phyloP scores from a whole-genome alignment of 768 basidiomycete genomes.

The Boletus huronensis region DNA sequence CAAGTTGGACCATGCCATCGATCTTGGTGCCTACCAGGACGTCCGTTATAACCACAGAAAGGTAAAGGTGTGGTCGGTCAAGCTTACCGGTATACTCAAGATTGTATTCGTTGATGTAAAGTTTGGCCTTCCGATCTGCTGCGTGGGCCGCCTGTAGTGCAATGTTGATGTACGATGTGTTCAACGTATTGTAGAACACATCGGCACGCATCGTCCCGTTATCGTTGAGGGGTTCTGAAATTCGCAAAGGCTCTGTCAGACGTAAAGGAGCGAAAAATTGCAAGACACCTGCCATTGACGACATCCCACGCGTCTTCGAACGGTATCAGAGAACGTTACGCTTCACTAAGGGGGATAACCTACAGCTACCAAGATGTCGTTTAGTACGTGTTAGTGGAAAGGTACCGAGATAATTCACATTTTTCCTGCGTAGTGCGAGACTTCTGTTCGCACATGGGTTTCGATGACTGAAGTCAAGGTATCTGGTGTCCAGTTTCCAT shows the following conservation, averaged over 20 bases:
- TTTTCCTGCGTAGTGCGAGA: slow-evolving; percentile 13
- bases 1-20: slow-evolving; percentile 52
- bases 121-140: slow-evolving; percentile 32
- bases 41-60: neutral
- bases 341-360: neutral
- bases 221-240: slow-evolving; percentile 39
- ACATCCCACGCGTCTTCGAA: slow-evolving; percentile 22
- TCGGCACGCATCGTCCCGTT: slow-evolving; percentile 52
- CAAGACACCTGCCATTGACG: slow-evolving; percentile 13
- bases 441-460: slow-evolving; percentile 18
- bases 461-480: slow-evolving; percentile 14
- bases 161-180: slow-evolving; percentile 45
- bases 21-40: slow-evolving; percentile 23
- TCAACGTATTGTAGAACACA: slow-evolving; percentile 52
- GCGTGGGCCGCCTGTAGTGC: slow-evolving; percentile 40
- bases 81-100: slow-evolving; percentile 25
- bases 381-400: neutral
- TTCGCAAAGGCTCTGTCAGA: neutral
- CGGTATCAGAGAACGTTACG: neutral
- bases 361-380: slow-evolving; percentile 5
- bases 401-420: slow-evolving; percentile 1
- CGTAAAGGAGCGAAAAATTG: neutral
- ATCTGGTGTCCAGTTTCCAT: slow-evolving; percentile 11
- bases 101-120: slow-evolving; percentile 33
- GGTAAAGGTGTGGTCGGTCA: neutral